A percentile compares a stretch with the other conserved stretches of the same genome.
Conservation (phyloP, 495 filamentous ascomycete species). For the Penicillium pancosmium region DNA sequence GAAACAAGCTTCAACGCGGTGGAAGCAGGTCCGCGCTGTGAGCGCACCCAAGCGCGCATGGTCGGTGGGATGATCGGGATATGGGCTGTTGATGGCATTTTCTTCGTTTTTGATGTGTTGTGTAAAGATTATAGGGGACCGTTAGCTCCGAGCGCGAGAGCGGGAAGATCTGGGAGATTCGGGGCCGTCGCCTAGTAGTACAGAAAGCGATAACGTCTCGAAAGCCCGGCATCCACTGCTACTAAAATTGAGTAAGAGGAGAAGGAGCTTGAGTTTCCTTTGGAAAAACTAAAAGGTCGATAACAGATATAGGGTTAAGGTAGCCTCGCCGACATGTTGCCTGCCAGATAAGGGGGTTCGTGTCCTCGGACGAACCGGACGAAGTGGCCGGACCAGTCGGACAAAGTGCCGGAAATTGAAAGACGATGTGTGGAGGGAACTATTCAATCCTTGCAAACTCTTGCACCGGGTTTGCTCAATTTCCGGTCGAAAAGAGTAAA, state of each 20-base stretch:
- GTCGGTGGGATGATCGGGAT: slow-evolving; percentile 2
- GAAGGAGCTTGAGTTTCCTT: no score
- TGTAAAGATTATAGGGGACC: not conserved
- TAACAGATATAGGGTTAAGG: not conserved
- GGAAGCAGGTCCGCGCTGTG: slow-evolving; percentile 11
- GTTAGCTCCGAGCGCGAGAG: not conserved
- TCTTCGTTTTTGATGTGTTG: not conserved
- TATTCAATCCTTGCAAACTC: no score
- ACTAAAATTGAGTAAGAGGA: not conserved
- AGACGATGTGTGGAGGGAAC: no score
- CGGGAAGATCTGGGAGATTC: not conserved
- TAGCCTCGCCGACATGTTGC: not conserved
- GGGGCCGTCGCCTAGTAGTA: not conserved
- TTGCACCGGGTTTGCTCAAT: no score
- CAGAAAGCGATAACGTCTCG: not conserved
- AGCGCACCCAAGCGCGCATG: slow-evolving; percentile 22
- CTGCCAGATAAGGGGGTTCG: not conserved
- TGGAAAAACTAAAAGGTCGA: not conserved
- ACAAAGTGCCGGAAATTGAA: no score
- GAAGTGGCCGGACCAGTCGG: not conserved
- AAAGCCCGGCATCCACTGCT: not conserved
- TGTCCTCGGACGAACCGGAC: not conserved
- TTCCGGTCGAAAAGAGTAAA: no score
- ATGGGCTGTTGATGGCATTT: not conserved
- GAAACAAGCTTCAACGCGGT: slow-evolving; percentile 10